These are phyloP conservation scores for Eutrema heterophyllum DNA, from an alignment of 345 rosid genomes.

Conservation along the genomic window DNA sequence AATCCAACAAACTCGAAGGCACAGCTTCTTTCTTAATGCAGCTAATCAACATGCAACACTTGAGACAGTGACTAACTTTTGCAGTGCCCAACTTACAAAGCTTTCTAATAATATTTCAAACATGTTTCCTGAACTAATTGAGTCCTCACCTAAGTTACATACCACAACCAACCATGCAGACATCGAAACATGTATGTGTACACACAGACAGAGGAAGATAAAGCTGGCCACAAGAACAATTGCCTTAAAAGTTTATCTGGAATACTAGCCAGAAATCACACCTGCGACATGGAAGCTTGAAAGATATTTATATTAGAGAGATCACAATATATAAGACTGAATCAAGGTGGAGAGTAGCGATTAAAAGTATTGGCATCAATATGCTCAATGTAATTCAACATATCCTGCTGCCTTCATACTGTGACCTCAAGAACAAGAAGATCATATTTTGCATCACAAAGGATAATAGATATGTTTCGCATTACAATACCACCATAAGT, in stretches of 20 bases:
- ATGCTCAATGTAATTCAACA: background rate
- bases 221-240: background rate
- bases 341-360: background rate
- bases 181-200: background rate
- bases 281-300: constrained; percentile 45
- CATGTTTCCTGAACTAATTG: too few relatives aligned
- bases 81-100: too few relatives aligned
- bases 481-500: too few relatives aligned
- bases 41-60: too few relatives aligned
- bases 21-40: too few relatives aligned
- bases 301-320: constrained; percentile 22
- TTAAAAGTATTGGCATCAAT: background rate
- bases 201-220: background rate
- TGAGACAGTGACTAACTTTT: background rate
- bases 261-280: constrained; percentile 10
- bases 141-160: too few relatives aligned
- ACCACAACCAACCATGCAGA: background rate
- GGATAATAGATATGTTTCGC: too few relatives aligned
- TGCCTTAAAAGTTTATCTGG: background rate
- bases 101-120: too few relatives aligned
- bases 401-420: constrained; percentile 17
- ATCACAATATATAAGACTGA: background rate
- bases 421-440: too few relatives aligned
- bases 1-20: too few relatives aligned
- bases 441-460: background rate